A percentile compares a stretch with the other conserved stretches of the same genome.
Conservation (phyloP, 305 asterid genomes). For the Fraxinus xanthoxyloides region DNA sequence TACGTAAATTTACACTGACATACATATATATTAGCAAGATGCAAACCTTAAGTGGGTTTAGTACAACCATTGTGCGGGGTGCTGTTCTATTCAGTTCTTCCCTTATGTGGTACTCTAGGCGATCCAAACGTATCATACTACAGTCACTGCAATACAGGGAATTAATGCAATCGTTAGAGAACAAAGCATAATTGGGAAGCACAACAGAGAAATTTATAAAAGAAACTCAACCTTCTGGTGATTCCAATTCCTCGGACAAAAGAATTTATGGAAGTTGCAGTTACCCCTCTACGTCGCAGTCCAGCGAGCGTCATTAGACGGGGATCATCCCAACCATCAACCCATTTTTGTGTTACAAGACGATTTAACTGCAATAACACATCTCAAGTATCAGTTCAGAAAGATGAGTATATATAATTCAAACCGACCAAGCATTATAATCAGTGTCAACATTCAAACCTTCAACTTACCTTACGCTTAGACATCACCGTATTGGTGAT, state of each 20-base stretch:
- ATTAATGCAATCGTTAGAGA: slow-evolving; percentile 22
- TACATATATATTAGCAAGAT: not conserved
- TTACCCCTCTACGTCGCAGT: slow-evolving; percentile 86
- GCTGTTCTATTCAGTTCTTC: slow-evolving; percentile 87
- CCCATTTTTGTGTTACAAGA: slow-evolving; percentile 85
- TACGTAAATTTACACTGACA: not conserved
- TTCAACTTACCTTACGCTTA: slow-evolving; percentile 68
- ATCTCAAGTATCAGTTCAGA: slow-evolving; percentile 1
- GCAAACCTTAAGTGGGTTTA: slow-evolving; percentile 79
- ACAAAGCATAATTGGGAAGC: slow-evolving; percentile 14
- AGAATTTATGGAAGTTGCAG: slow-evolving; percentile 76
- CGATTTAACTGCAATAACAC: slow-evolving; percentile 59
- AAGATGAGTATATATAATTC: not conserved
- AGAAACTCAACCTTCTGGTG: slow-evolving; percentile 67
- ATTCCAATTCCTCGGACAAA: slow-evolving; percentile 90
- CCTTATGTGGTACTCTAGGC: slow-evolving; percentile 80
- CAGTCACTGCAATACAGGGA: slow-evolving; percentile 56
- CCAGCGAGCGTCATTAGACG: slow-evolving; percentile 95
- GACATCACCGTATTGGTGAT: slow-evolving; percentile 86
- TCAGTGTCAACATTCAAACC: slow-evolving; percentile 8
- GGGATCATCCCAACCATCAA: slow-evolving; percentile 98
- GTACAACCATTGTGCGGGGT: slow-evolving; percentile 81
- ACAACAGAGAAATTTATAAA: not conserved
- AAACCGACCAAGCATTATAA: not conserved
- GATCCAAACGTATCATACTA: slow-evolving; percentile 77